Base-by-base conservation (phyloP, 2,329 filamentous ascomycete species). In the Monilinia vaccinii-corymbosi region DNA sequence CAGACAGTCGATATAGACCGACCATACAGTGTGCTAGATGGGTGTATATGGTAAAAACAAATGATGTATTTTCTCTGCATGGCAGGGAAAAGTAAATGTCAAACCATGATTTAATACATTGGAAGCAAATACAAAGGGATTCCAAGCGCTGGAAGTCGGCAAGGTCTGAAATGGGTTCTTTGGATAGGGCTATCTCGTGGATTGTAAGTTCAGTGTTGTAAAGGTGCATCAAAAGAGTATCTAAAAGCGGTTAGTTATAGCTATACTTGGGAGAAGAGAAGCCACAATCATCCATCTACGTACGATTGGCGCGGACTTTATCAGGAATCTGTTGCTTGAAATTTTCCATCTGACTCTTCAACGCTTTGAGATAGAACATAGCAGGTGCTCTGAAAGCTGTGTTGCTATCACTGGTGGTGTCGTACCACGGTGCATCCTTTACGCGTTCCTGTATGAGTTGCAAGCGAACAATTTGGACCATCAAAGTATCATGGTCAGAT, bases 321-420 rank as follows among this genome's bases (percentile, higher is more conserved):
- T 78, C 9, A 89, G 91, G 59, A 94, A 85, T 61, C 82, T 86
- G 2, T 89, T 83, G 72, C 85, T 78, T 77, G 11, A 62, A 36
- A 4, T 28, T 85, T 83, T 57, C 85, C 84, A 57, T 81, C 77
- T 7, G 85, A 83, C 67, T 87, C 77, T 23, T 87, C 79, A 32
- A 80, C 74, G 66, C 79, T 75, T 62, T 57, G 7, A 60, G 23
- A 32, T 57, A 53, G 23, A 62, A 56, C 10, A 7, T 18, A 23
- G 44, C 32, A 31, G 61, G 58, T 71, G 36, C 75, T 68, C 21
- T 70, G 13, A 36, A 40, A n/a, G 32, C 11, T 4, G 25, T 36
- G 31, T 9, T 59, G 2, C 25, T 31, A 42, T 44, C 40, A 4
- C 31, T 28, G 14, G 46, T 16, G 1, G 40, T 34, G 3, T 61